Percentiles rank a stretch among this genome's conserved stretches.
Conservation (phyloP, 2,329 filamentous ascomycete species). For the Colletotrichum tofieldiae region DNA sequence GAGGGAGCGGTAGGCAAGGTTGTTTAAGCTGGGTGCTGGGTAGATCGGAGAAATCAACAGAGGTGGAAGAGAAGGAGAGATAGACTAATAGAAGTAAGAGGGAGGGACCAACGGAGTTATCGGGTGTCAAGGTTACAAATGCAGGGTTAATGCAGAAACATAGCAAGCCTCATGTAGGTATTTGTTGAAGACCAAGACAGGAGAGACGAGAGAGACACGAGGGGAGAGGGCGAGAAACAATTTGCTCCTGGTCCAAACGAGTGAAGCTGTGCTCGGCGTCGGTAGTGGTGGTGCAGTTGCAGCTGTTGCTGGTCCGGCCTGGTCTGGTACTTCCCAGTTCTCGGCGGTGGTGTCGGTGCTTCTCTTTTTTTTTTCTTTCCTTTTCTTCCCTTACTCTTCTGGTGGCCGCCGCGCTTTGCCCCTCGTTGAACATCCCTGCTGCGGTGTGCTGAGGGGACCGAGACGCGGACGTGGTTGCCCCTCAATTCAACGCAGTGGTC, state of each 20-base stretch:
- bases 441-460: conserved; percentile 14
- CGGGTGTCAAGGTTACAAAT: conserved; percentile 11
- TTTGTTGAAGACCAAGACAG: conserved; percentile 40
- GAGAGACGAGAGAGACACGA: conserved; percentile 26
- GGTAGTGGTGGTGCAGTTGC: not conserved
- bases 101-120: conserved; percentile 11
- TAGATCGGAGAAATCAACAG: not conserved
- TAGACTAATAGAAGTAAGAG: conserved; percentile 33
- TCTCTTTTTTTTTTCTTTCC: not conserved
- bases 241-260: conserved; percentile 30
- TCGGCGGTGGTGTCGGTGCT: conserved; percentile 16
- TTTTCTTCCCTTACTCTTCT: not conserved
- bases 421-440: conserved; percentile 31
- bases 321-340: not conserved
- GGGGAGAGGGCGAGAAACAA: conserved; percentile 30
- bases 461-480: conserved; percentile 14
- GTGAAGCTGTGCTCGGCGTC: conserved; percentile 9
- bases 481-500: conserved; percentile 23
- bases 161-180: conserved; percentile 34
- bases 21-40: conserved; percentile 7
- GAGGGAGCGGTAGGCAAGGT: conserved; percentile 3
- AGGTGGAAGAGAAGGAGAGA: conserved; percentile 9
- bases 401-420: conserved; percentile 19
- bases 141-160: conserved; percentile 34
- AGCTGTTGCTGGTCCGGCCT: not conserved